Conservation (phyloP, 371 early-diverging fungal species). For the Dinochytrium kinnereticum region DNA sequence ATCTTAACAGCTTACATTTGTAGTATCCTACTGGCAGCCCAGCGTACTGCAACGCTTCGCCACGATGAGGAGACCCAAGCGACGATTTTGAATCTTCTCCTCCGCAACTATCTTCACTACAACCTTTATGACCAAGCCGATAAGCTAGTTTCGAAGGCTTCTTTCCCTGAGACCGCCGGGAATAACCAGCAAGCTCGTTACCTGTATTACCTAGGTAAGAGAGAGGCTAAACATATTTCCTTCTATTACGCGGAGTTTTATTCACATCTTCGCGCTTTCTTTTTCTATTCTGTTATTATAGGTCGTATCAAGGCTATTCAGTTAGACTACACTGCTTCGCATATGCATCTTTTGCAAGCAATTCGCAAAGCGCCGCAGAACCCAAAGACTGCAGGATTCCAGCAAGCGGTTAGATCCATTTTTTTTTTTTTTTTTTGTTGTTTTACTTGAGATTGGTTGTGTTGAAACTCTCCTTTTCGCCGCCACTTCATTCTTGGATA, state of each 20-base stretch:
- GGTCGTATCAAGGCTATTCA: constrained; percentile 95
- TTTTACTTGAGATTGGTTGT: background rate
- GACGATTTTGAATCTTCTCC: constrained; percentile 84
- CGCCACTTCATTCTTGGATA: constrained; percentile 25
- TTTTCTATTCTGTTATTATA: constrained; percentile 10
- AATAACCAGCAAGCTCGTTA: constrained; percentile 95
- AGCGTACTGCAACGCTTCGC: constrained; percentile 89
- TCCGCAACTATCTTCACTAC: constrained; percentile 89
- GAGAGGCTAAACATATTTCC: no score
- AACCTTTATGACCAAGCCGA: constrained; percentile 96
- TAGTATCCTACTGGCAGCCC: constrained; percentile 77
- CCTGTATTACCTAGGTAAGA: constrained; percentile 87
- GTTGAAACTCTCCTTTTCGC: background rate
- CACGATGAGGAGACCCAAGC: constrained; percentile 87
- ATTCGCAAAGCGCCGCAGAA: constrained; percentile 94
- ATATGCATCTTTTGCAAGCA: constrained; percentile 86
- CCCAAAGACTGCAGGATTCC: constrained; percentile 88
- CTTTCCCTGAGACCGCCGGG: constrained; percentile 88
- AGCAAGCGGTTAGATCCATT: constrained; percentile 91
- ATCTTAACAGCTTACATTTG: background rate
- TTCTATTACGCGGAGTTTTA: no score
- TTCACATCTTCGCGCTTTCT: background rate
- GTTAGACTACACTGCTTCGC: constrained; percentile 92
- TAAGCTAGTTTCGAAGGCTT: constrained; percentile 88
- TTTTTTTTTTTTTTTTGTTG: background rate